Base-by-base conservation (phyloP, 2,329 filamentous ascomycete species). In the Bipolaris bicolor region DNA sequence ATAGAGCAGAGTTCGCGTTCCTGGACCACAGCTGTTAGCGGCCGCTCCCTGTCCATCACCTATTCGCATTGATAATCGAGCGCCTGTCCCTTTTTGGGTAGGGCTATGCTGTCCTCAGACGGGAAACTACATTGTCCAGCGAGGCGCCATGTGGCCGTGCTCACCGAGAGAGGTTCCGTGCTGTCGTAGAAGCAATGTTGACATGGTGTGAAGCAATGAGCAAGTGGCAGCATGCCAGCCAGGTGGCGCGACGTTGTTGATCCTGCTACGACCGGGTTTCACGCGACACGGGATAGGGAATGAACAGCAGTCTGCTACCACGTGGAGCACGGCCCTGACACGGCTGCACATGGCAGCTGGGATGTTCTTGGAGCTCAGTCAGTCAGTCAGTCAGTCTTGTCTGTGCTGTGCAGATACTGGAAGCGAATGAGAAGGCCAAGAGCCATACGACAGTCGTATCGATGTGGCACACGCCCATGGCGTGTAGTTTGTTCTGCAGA, bases 271-370 rank as follows among this genome's bases (percentile, higher is more conserved):
- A 58, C 62, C 55, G 49, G 47, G 46, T 60, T 58, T 55, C 56
- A 53, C 55, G 58, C 58, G 50, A 37, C 49, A 33, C 49, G 49
- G 53, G 53, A 56, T 40, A 59, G 40, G 52, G 51, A 50, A 49
- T 33, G 46, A 57, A 57, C 58, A 57, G 29, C 49, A 48, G 45
- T 37, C 9, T n/a, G 54, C 64, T 62, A 64, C 65, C 63, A 68
- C 62, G 62, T 67, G 65, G 58, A 50, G 57, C 60, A 62, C 46
- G 52, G 44, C 57, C 55, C 60, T 55, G 47, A 45, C 33, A 45
- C 13, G 39, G 33, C 20, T 20, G 9, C 31, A 11, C 13, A 37
- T 31, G 26, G 18, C 26, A 31, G 13, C 39, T 45, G 52, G 40
- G 33, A 55, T 52, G 22, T n/a, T 43, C 7, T 29, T 49, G 50